Evolutionary conservation across 352 stramenopile species (phyloP), one percentile per base, ranked within the genome.

Genomic region (Phytopythium aichiense): DNA sequence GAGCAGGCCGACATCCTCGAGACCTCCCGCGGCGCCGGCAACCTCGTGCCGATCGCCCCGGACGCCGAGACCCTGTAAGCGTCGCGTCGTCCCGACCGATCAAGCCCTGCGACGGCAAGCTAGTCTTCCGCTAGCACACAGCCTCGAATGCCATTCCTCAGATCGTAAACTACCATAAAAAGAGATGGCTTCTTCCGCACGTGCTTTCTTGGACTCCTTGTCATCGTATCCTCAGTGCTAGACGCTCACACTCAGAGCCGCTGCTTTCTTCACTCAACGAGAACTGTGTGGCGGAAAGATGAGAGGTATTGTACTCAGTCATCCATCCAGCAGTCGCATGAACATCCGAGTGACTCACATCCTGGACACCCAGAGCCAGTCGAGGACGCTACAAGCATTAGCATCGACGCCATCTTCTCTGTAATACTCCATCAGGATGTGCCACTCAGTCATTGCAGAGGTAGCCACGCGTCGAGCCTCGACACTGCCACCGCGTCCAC

Each of bases 1-100:
- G 75, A 81, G 63, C 75, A 84, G 66, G 75, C 75, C 59, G 64
- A 62, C 48, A 84, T 84, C 58, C 70, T 84, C 51, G 62, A 77
- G 66, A 71, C 64, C 25, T 76, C 56, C 50, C 71, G 67, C 45
- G 75, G 72, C 37, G 63, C 67, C 4, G 72, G 75, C 52, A 73
- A 76, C 67, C 74, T 84, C 55, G 74, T 73, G 63, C 74, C 74
- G 13, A 79, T 84, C 31, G 68, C 68, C 42, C 68, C 68, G 38
- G 69, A 82, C 63, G 68, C 68, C 43, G 71, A 82, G 64, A 82
- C 74, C n/a, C 66, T 77, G 22, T 77, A 74, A 66, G 38, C n/a
- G 25, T 38, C 15, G 18, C 3, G 33, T 5, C 30, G 7, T 48
- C 35, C 25, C 22, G 20, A 25, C 9, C 20, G 20, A 40, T 31